Conservation (phyloP, 306 rosid genomes). For the Medicago arabica region DNA sequence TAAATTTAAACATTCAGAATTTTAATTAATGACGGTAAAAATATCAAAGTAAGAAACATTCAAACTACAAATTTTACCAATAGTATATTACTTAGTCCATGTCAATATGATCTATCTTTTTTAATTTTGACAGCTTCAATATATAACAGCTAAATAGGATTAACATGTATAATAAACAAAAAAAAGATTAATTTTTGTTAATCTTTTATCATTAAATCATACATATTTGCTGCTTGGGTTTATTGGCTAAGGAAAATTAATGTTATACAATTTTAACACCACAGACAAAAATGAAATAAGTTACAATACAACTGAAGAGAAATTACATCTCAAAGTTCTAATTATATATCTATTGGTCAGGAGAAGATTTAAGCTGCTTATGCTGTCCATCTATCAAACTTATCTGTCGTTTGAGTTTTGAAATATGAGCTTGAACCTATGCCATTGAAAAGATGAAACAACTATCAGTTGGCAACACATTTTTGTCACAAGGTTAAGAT, state of each 20-base stretch:
- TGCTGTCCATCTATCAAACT: conserved; percentile 62
- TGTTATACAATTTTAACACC: conserved; percentile 26
- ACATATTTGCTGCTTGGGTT: conserved; percentile 26
- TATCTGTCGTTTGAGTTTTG: conserved; percentile 68
- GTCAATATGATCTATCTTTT: neutral
- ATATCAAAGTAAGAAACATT: too few relatives aligned
- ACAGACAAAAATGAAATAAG: conserved; percentile 20
- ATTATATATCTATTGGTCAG: conserved; percentile 56
- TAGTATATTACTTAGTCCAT: neutral
- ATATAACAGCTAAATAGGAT: neutral
- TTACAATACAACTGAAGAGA: conserved; percentile 31
- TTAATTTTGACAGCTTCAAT: too few relatives aligned
- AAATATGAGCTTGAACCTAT: conserved; percentile 77
- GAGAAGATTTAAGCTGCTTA: conserved; percentile 54
- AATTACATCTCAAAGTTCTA: conserved; percentile 31
- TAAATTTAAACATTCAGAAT: too few relatives aligned
- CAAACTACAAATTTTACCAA: neutral
- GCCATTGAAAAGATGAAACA: conserved; percentile 25
- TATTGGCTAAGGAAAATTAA: conserved; percentile 28
- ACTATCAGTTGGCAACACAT: conserved; percentile 22
- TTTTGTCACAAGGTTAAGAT: conserved; percentile 12
- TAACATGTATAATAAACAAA: neutral
- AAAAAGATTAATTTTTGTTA: neutral
- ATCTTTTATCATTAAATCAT: conserved; percentile 33
- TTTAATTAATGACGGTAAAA: too few relatives aligned